Percentiles rank a stretch among this genome's conserved stretches.
phyloP scores from a whole-genome alignment of 495 filamentous ascomycete species.

The Trichoderma parareesei region DNA sequence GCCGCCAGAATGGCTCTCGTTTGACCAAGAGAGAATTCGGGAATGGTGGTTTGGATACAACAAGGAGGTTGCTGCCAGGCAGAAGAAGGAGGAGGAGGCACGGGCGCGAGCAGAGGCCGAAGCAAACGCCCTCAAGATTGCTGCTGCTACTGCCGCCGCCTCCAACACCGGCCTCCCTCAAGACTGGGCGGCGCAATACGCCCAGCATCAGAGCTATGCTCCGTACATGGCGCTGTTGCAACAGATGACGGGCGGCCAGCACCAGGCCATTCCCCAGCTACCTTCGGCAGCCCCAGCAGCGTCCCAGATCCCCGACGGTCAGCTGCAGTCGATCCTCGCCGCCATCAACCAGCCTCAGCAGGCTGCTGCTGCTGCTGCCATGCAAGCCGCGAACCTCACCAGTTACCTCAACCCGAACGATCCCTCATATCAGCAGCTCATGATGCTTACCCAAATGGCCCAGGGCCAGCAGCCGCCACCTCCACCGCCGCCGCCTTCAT shows the following conservation, averaged over 20 bases:
- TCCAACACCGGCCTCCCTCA: not conserved
- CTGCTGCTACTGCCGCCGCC: constrained; percentile 2
- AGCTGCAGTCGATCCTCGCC: constrained; percentile 9
- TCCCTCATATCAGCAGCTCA: constrained; percentile 9
- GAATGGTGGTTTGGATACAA: constrained; percentile 27
- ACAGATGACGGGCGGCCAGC: constrained; percentile 15
- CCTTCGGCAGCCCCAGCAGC: constrained; percentile 1
- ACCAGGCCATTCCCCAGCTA: not conserved
- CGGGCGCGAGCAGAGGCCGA: constrained; percentile 12
- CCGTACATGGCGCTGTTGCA: constrained; percentile 15
- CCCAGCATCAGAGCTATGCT: constrained; percentile 13
- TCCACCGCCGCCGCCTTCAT: not conserved
- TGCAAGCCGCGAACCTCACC: not conserved
- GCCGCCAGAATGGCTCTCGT: constrained; percentile 24
- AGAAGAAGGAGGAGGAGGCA: constrained; percentile 15
- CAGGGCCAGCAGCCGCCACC: constrained; percentile 7
- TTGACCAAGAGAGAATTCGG: constrained; percentile 17
- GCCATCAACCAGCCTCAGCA: constrained; percentile 12
- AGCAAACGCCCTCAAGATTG: constrained; percentile 10
- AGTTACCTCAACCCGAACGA: constrained; percentile 12
- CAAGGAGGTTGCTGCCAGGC: constrained; percentile 20
- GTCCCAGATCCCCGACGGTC: not conserved
- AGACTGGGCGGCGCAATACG: constrained; percentile 13
- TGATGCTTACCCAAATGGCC: constrained; percentile 9
- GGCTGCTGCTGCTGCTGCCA: not conserved